Evolutionary conservation across 805 yeast species (phyloP).

Genomic region (Wickerhamiella kurtzmanii): DNA sequence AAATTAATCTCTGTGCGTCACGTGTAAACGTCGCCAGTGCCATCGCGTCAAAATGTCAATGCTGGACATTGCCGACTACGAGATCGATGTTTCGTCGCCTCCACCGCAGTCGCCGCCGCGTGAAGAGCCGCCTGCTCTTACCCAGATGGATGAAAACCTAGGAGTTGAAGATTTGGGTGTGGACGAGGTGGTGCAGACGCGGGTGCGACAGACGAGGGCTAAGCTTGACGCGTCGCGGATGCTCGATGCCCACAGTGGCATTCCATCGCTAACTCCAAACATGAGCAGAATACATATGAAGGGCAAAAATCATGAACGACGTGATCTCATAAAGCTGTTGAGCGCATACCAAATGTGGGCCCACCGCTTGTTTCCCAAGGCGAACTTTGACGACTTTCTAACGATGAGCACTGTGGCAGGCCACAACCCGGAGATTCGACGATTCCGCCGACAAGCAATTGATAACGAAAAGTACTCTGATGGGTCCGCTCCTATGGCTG

Average conservation of each 20-base stretch:
- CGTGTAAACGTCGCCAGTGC: no score
- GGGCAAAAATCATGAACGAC: slow-evolving; percentile 34
- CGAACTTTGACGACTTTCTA: slow-evolving; percentile 59
- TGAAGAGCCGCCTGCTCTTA: slow-evolving; percentile 1
- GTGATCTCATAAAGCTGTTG: slow-evolving; percentile 38
- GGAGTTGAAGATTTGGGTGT: slow-evolving; percentile 18
- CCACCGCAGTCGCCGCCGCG: not conserved
- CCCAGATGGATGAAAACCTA: slow-evolving; percentile 14
- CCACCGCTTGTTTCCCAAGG: slow-evolving; percentile 64
- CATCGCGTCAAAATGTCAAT: no score
- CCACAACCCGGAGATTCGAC: slow-evolving; percentile 14
- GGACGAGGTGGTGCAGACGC: slow-evolving; percentile 9
- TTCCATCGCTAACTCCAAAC: slow-evolving; percentile 35
- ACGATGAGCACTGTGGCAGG: slow-evolving; percentile 40
- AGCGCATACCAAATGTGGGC: slow-evolving; percentile 62
- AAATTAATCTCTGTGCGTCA: no score
- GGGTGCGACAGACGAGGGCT: slow-evolving; percentile 11
- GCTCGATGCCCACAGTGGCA: slow-evolving; percentile 37
- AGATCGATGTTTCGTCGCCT: not conserved
- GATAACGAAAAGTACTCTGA: slow-evolving; percentile 16
- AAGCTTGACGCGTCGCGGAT: slow-evolving; percentile 38
- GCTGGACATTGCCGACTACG: not conserved
- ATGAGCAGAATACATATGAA: slow-evolving; percentile 23
- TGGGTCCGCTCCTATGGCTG: not conserved
- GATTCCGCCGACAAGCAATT: slow-evolving; percentile 12